Evolutionary conservation across 495 filamentous ascomycete genomes (phyloP).

Genomic region (Aspergillus funiculosus): DNA sequence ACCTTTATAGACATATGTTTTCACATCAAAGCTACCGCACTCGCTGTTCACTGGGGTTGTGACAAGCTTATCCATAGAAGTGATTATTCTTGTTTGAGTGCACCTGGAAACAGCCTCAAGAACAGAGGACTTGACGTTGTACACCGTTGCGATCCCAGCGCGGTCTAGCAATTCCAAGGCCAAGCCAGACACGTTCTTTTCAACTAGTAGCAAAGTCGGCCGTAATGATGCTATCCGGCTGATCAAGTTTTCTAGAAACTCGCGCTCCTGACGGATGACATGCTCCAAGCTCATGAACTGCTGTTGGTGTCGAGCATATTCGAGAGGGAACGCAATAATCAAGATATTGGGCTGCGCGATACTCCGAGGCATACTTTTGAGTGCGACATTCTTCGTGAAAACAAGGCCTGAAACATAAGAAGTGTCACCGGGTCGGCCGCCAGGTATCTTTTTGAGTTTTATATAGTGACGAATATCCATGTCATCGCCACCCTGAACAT

Average conservation of each 20-base stretch:
- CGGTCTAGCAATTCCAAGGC: constrained; percentile 82
- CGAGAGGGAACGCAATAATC: constrained; percentile 90
- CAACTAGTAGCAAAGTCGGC: constrained; percentile 79
- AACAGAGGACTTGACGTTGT: constrained; percentile 94
- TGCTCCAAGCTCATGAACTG: constrained; percentile 98
- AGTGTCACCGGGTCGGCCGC: constrained; percentile 84
- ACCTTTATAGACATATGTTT: constrained; percentile 80
- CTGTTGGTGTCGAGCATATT: constrained; percentile 89
- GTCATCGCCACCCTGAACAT: constrained; percentile 81
- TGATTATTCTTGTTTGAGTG: constrained; percentile 83
- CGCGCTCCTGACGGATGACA: constrained; percentile 93
- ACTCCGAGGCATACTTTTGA: constrained; percentile 90
- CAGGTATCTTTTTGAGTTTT: constrained; percentile 93
- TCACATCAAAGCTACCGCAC: constrained; percentile 84
- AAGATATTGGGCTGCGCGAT: constrained; percentile 81
- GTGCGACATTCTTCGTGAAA: constrained; percentile 91
- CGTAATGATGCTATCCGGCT: constrained; percentile 82
- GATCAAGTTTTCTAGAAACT: constrained; percentile 88
- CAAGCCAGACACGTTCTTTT: constrained; percentile 84
- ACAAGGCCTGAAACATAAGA: constrained; percentile 92
- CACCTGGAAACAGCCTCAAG: constrained; percentile 91
- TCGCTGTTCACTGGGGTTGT: constrained; percentile 73
- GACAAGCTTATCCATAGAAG: constrained; percentile 90
- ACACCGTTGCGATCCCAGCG: constrained; percentile 83
- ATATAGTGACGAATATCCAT: constrained; percentile 99